Conservation (phyloP, 225 moss, liverwort and hornwort species). For the Sphagnum tenellum region DNA sequence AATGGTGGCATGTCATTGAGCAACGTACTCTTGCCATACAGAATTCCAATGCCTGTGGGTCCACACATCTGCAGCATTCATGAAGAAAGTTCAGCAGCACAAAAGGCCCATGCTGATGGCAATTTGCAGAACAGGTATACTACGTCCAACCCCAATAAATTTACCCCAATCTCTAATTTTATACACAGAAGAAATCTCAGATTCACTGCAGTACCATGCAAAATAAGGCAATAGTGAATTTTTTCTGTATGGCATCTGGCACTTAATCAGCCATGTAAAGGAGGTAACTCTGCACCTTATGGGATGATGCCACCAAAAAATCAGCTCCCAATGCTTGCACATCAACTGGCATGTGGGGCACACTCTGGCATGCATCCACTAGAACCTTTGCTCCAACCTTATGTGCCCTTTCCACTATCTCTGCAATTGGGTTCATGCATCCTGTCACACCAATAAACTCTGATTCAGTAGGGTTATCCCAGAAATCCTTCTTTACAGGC, state of each 20-base stretch:
- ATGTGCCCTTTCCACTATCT: conserved; percentile 71
- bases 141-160: too few relatives aligned
- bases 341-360: conserved; percentile 82
- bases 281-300: conserved; percentile 42
- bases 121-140: too few relatives aligned
- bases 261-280: too few relatives aligned
- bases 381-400: conserved; percentile 71
- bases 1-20: conserved; percentile 80
- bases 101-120: too few relatives aligned
- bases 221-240: too few relatives aligned
- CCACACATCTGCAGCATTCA: conserved; percentile 72
- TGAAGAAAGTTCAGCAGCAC: neutral
- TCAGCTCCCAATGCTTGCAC: conserved; percentile 77
- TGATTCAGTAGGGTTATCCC: too few relatives aligned
- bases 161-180: too few relatives aligned
- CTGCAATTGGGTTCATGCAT: conserved; percentile 63
- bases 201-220: too few relatives aligned
- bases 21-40: conserved; percentile 54
- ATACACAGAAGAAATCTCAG: too few relatives aligned
- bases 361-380: conserved; percentile 86
- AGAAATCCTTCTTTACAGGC: too few relatives aligned
- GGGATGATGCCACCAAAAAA: conserved; percentile 84
- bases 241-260: too few relatives aligned
- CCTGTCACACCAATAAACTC: conserved; percentile 22
- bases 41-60: conserved; percentile 82